phyloP scores from a whole-genome alignment of 176 grass and related monocot genomes.

The Bonia amplexicaulis region DNA sequence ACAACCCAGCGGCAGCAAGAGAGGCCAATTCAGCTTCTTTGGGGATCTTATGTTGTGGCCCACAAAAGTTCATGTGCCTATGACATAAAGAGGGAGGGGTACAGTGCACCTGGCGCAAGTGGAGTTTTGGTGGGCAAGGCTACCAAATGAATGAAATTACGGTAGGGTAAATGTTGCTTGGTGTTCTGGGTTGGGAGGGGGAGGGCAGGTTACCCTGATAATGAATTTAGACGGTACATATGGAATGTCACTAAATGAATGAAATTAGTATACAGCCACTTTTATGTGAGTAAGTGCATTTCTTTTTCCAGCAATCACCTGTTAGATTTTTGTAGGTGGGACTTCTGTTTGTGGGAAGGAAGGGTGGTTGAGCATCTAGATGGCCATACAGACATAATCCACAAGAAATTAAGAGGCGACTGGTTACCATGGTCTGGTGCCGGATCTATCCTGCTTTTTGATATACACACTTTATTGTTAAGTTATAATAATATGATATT shows the following conservation, averaged over 20 bases:
- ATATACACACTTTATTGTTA: constrained; percentile 13
- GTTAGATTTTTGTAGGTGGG: constrained; percentile 67
- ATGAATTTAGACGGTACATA: background rate
- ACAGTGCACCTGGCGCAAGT: background rate
- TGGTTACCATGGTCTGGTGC: constrained; percentile 84
- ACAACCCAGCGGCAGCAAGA: background rate
- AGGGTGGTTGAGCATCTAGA: constrained; percentile 82
- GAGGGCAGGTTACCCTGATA: background rate
- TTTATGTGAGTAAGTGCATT: background rate
- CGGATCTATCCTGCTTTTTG: constrained; percentile 26
- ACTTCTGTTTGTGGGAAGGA: constrained; percentile 90
- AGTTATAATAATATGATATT: constrained; percentile 44
- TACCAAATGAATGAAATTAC: background rate
- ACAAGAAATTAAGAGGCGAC: constrained; percentile 85
- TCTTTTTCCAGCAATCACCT: background rate
- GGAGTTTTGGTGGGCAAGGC: background rate
- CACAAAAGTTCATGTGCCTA: background rate
- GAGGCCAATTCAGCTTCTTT: background rate
- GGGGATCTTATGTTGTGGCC: background rate
- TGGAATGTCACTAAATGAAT: background rate
- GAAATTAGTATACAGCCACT: background rate
- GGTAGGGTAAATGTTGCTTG: background rate
- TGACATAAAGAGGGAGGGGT: background rate
- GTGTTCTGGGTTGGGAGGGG: background rate
- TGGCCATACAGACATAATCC: constrained; percentile 94